Evolutionary conservation across 306 rosid species (phyloP).

Genomic region (Malus sylvestris): DNA sequence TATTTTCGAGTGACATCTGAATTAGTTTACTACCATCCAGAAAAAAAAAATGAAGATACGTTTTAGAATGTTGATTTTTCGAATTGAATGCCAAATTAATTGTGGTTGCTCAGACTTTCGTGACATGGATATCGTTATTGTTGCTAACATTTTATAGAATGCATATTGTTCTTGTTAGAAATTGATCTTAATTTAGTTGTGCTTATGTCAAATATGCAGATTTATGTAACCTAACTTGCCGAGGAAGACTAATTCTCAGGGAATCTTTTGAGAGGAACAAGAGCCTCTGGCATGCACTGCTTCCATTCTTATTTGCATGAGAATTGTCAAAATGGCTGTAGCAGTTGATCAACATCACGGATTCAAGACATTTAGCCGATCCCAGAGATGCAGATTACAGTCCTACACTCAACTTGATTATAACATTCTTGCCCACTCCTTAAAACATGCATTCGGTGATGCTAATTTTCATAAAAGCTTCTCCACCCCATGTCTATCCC

Average conservation of each 20-base stretch:
- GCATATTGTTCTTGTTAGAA: neutral
- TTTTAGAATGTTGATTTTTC: too few relatives aligned
- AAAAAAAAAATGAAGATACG: too few relatives aligned
- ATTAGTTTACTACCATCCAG: too few relatives aligned
- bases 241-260: constrained; percentile 32
- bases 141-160: neutral
- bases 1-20: too few relatives aligned
- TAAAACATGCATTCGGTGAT: constrained; percentile 39
- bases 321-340: constrained; percentile 66
- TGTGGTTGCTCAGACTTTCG: too few relatives aligned
- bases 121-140: neutral
- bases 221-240: constrained; percentile 18
- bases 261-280: constrained; percentile 12
- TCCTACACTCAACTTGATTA: constrained; percentile 67
- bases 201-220: constrained; percentile 24
- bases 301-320: constrained; percentile 41
- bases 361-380: constrained; percentile 54
- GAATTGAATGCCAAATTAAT: neutral
- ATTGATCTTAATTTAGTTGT: neutral
- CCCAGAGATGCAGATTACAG: constrained; percentile 68
- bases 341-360: constrained; percentile 57
- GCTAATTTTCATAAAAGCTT: constrained; percentile 71
- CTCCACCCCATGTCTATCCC: constrained; percentile 89
- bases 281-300: constrained; percentile 52
- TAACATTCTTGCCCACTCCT: constrained; percentile 36